Conservation (phyloP, 768 basidiomycete species). For the Mycena rosella region DNA sequence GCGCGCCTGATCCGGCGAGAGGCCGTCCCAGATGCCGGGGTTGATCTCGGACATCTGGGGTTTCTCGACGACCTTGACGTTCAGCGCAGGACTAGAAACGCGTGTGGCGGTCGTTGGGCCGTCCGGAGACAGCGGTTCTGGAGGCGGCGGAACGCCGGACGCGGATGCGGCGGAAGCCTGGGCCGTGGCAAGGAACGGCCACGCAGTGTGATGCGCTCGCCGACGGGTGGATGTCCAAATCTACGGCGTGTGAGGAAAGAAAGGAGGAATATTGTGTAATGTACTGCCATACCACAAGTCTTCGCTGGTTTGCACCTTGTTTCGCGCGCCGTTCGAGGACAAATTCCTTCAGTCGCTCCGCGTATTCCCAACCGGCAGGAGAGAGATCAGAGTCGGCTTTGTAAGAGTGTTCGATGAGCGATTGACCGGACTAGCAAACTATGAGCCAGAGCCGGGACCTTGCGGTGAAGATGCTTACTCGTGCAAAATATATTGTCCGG, state of each 20-base stretch:
- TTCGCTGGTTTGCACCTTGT: slow-evolving; percentile 74
- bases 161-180: slow-evolving; percentile 40
- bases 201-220: slow-evolving; percentile 94
- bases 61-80: slow-evolving; percentile 92
- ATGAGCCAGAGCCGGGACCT: slow-evolving; percentile 14
- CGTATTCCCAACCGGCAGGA: slow-evolving; percentile 95
- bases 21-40: slow-evolving; percentile 97
- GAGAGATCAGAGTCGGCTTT: slow-evolving; percentile 98
- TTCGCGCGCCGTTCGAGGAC: slow-evolving; percentile 87
- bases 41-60: slow-evolving; percentile 98
- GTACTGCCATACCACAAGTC: slow-evolving; percentile 81
- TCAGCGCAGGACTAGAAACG: slow-evolving; percentile 45
- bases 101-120: slow-evolving; percentile 17
- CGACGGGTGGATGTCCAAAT: slow-evolving; percentile 98
- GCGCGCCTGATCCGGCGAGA: slow-evolving; percentile 90
- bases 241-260: slow-evolving; percentile 53
- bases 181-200: slow-evolving; percentile 81
- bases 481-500: slow-evolving; percentile 95
- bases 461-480: slow-evolving; percentile 64
- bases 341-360: slow-evolving; percentile 90
- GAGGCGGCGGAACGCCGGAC: slow-evolving; percentile 12
- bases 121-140: slow-evolving; percentile 30
- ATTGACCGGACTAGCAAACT: slow-evolving; percentile 88
- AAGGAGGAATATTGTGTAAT: slow-evolving; percentile 28
- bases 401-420: slow-evolving; percentile 97